phyloP scores from a whole-genome alignment of 2,329 filamentous ascomycete species.

The Ascochyta viciae-villosae region DNA sequence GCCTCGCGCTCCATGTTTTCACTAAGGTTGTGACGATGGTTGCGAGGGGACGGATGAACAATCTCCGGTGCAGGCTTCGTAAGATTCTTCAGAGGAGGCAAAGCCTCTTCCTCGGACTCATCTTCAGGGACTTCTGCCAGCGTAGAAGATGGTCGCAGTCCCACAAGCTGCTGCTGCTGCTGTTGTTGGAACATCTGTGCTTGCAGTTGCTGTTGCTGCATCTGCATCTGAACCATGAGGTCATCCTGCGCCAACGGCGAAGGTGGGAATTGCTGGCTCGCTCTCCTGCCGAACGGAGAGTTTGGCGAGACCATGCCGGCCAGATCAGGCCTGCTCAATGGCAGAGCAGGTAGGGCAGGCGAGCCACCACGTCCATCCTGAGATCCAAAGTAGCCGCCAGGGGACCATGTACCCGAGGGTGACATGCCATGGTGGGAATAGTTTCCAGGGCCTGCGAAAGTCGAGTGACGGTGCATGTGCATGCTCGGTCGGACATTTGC shows the following conservation, averaged over 20 bases:
- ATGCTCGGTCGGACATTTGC: constrained; percentile 58
- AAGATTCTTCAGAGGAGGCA: constrained; percentile 49
- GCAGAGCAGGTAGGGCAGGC: constrained; percentile 48
- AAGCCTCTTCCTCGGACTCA: constrained; percentile 66
- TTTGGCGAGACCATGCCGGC: constrained; percentile 53
- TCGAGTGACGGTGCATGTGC: constrained; percentile 75
- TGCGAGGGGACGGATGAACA: constrained; percentile 65
- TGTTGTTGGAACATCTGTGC: constrained; percentile 57
- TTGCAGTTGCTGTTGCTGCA: constrained; percentile 60
- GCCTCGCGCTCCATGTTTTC: constrained; percentile 83
- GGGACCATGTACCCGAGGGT: constrained; percentile 55
- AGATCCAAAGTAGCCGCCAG: constrained; percentile 46
- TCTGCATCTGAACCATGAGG: constrained; percentile 54
- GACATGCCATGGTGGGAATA: constrained; percentile 68
- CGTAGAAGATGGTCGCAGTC: constrained; percentile 51
- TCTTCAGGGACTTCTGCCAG: constrained; percentile 78
- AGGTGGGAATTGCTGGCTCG: constrained; percentile 53
- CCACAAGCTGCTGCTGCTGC: constrained; percentile 59
- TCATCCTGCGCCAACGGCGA: constrained; percentile 48
- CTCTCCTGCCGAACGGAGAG: constrained; percentile 67
- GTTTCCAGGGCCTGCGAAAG: constrained; percentile 72
- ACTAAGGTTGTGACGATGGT: constrained; percentile 75
- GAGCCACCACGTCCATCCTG: constrained; percentile 53
- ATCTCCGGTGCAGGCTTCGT: constrained; percentile 58
- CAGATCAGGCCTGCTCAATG: constrained; percentile 48